phyloP scores from a whole-genome alignment of 306 rosid genomes.

The Potentilla sterilis region DNA sequence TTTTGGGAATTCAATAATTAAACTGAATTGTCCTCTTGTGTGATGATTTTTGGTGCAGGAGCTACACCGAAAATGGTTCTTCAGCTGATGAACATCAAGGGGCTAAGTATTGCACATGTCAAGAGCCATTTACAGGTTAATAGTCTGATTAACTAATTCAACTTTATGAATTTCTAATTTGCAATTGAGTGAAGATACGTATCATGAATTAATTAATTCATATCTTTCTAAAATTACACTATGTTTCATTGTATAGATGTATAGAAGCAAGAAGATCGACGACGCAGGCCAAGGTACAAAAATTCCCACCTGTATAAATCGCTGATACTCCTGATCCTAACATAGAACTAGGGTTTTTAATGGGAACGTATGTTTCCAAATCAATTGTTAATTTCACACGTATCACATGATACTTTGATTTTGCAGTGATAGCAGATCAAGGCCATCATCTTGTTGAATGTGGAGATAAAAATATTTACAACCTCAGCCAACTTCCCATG shows the following conservation, averaged over 20 bases:
- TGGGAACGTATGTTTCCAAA: background rate
- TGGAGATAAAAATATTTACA: slow-evolving; percentile 74
- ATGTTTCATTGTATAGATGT: slow-evolving; percentile 49
- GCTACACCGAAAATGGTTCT: slow-evolving; percentile 99
- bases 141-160: background rate
- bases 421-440: slow-evolving; percentile 52
- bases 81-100: slow-evolving; percentile 92
- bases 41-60: slow-evolving; percentile 45
- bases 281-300: slow-evolving; percentile 64
- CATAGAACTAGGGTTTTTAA: slow-evolving; percentile 25
- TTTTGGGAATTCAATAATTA: background rate
- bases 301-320: background rate
- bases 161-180: background rate
- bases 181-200: background rate
- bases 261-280: slow-evolving; percentile 77
- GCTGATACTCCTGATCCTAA: background rate
- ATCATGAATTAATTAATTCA: background rate
- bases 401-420: slow-evolving; percentile 6
- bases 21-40: background rate
- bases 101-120: slow-evolving; percentile 88
- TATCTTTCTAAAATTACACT: background rate
- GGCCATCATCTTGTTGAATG: slow-evolving; percentile 54
- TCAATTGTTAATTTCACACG: background rate
- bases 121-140: slow-evolving; percentile 96
- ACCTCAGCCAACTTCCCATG: slow-evolving; percentile 83